Conservation (phyloP, 495 filamentous ascomycete genomes). For the Daldinia grandis region DNA sequence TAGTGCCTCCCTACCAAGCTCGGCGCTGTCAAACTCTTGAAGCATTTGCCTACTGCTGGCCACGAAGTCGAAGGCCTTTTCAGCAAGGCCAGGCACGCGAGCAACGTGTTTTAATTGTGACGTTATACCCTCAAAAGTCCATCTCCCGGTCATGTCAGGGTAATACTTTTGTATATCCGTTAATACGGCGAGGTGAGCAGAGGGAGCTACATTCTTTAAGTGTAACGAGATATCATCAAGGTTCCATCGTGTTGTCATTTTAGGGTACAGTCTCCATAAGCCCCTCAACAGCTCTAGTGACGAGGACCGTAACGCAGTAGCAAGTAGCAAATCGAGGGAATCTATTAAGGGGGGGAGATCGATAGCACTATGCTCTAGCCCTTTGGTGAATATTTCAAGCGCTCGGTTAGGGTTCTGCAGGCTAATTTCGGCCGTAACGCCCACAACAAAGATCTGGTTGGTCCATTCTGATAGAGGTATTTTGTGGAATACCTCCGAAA, state of each 20-base stretch:
- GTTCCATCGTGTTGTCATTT: slow-evolving; percentile 38
- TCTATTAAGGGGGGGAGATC: slow-evolving; percentile 28
- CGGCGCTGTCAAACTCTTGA: slow-evolving; percentile 5
- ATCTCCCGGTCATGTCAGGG: slow-evolving; percentile 29
- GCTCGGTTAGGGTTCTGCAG: slow-evolving; percentile 37
- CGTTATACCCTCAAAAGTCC: slow-evolving; percentile 39
- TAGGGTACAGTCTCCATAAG: slow-evolving; percentile 38
- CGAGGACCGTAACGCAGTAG: slow-evolving; percentile 27
- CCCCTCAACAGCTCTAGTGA: slow-evolving; percentile 21
- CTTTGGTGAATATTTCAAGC: slow-evolving; percentile 37
- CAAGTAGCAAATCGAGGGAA: slow-evolving; percentile 39
- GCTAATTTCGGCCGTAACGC: slow-evolving; percentile 39
- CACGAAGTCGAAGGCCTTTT: slow-evolving; percentile 36
- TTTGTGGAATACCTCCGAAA: slow-evolving; percentile 43
- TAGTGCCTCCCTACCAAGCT: slow-evolving; percentile 29
- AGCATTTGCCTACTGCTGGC: slow-evolving; percentile 6
- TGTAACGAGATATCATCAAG: slow-evolving; percentile 28
- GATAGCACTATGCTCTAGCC: slow-evolving; percentile 19
- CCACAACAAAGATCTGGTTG: slow-evolving; percentile 29
- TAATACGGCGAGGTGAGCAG: slow-evolving; percentile 9
- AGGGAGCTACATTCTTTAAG: slow-evolving; percentile 18
- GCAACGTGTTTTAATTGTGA: slow-evolving; percentile 31
- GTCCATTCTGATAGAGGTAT: slow-evolving; percentile 34
- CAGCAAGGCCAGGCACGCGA: slow-evolving; percentile 31
- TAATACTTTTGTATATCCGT: slow-evolving; percentile 32